Percentiles rank a stretch among this genome's conserved stretches.
Evolutionary conservation across 306 rosid genomes (phyloP).

Genomic region (Begonia fuchsioides): DNA sequence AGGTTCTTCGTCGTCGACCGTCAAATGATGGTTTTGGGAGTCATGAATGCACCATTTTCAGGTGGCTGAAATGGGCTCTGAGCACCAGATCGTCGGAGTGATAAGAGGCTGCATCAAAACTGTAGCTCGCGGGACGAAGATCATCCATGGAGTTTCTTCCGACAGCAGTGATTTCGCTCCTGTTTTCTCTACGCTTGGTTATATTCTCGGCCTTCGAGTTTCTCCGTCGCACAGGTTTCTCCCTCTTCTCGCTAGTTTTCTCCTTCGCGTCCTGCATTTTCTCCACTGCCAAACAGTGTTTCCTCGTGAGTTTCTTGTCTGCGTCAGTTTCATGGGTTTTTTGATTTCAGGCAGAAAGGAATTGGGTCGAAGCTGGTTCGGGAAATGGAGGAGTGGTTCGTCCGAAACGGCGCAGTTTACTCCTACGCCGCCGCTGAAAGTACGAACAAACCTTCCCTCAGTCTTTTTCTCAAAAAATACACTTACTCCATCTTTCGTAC

Average conservation of each 20-base stretch:
- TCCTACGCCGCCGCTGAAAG: conserved; percentile 87
- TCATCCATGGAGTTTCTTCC: too few species aligned
- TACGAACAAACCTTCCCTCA: conserved; percentile 70
- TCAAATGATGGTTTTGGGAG: neutral
- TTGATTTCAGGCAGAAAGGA: conserved; percentile 48
- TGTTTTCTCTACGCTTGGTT: conserved; percentile 47
- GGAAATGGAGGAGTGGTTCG: conserved; percentile 76
- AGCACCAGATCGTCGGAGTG: conserved; percentile 53
- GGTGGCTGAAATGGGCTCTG: conserved; percentile 86
- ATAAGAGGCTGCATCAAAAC: conserved; percentile 82
- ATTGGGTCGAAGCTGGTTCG: conserved; percentile 60
- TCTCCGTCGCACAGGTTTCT: conserved; percentile 61
- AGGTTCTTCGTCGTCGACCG: conserved; percentile 4
- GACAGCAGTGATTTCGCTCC: conserved; percentile 11
- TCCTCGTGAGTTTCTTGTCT: too few species aligned
- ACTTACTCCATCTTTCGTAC: conserved; percentile 63
- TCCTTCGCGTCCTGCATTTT: neutral
- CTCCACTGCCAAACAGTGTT: too few species aligned
- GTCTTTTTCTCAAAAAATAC: conserved; percentile 60
- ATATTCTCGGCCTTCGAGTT: conserved; percentile 84
- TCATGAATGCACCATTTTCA: conserved; percentile 4
- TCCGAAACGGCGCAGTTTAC: conserved; percentile 52
- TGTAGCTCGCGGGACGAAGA: conserved; percentile 30
- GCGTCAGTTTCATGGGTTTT: too few species aligned
- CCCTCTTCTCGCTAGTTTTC: conserved; percentile 11